A percentile compares a stretch with the other conserved stretches of the same genome.
Conservation (phyloP, 768 basidiomycete species). For the Cystobasidium ongulense region DNA sequence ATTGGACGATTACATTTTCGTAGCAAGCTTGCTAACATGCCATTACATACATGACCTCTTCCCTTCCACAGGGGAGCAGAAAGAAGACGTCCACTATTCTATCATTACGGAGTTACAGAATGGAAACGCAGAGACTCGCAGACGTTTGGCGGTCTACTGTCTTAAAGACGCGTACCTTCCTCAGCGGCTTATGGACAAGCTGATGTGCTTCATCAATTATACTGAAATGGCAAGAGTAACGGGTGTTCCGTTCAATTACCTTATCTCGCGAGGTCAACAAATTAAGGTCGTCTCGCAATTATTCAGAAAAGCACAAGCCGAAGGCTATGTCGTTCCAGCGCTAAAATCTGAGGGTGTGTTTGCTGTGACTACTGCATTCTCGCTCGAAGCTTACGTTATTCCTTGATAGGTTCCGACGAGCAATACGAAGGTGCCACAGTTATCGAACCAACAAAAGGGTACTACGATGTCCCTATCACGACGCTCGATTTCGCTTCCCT, state of each 20-base stretch:
- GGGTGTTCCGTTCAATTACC: conserved; percentile 96
- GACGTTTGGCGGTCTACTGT: conserved; percentile 93
- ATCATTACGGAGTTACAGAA: conserved; percentile 98
- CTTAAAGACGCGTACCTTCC: conserved; percentile 99
- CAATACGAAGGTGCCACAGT: conserved; percentile 99
- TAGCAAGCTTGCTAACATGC: background rate
- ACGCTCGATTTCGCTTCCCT: conserved; percentile 97
- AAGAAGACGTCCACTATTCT: conserved; percentile 97
- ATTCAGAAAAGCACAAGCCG: conserved; percentile 81
- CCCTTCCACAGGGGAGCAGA: conserved; percentile 64
- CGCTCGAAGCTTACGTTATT: background rate
- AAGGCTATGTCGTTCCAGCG: conserved; percentile 80
- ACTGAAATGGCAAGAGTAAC: conserved; percentile 99
- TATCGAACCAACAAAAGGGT: conserved; percentile 91
- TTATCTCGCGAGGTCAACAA: conserved; percentile 87
- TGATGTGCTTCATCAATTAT: conserved; percentile 99
- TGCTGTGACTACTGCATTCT: conserved; percentile 14
- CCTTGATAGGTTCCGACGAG: conserved; percentile 57
- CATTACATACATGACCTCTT: background rate
- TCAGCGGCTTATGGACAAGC: conserved; percentile 87
- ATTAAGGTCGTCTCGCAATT: conserved; percentile 98
- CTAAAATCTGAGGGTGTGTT: conserved; percentile 68
- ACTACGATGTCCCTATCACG: conserved; percentile 92
- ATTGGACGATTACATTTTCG: background rate
- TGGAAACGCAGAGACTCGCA: conserved; percentile 82